These are phyloP conservation scores for Phanerochaete sordida DNA, from an alignment of 768 basidiomycete genomes.

Conservation along the genomic window DNA sequence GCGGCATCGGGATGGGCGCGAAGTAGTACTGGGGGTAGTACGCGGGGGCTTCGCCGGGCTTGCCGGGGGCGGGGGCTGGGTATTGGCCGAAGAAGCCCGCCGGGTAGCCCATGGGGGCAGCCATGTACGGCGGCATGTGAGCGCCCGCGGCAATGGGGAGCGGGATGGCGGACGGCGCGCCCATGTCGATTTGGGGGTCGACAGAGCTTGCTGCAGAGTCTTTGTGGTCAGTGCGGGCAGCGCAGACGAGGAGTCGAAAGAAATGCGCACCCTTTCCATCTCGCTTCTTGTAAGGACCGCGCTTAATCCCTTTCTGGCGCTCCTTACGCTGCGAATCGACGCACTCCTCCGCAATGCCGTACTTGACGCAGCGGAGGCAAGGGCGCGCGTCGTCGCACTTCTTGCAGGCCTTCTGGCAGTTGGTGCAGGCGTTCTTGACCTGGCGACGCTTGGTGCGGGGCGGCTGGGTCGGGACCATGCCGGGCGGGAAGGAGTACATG, in stretches of 20 bases:
- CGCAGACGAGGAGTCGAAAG: constrained; percentile 6
- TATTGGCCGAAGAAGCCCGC: constrained; percentile 56
- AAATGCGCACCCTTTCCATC: constrained; percentile 74
- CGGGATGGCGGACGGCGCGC: constrained; percentile 39
- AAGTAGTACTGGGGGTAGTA: constrained; percentile 52
- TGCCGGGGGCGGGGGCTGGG: constrained; percentile 38
- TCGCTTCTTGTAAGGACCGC: constrained; percentile 94
- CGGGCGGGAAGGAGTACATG: constrained; percentile 65
- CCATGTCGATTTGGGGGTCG: constrained; percentile 40
- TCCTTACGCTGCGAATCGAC: constrained; percentile 91
- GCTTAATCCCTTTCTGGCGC: constrained; percentile 82
- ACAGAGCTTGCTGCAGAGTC: constrained; percentile 57
- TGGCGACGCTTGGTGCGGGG: constrained; percentile 77
- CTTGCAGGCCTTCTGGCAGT: constrained; percentile 90
- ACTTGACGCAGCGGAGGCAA: constrained; percentile 90
- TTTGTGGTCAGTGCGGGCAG: constrained; percentile 22
- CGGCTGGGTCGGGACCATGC: constrained; percentile 41
- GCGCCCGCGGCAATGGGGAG: constrained; percentile 40
- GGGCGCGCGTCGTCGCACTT: constrained; percentile 91
- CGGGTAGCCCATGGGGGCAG: constrained; percentile 46
- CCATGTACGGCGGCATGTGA: constrained; percentile 46
- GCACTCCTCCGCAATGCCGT: constrained; percentile 83
- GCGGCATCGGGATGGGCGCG: constrained; percentile 36
- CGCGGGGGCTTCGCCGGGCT: constrained; percentile 47
- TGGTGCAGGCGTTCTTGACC: constrained; percentile 90